Conservation (phyloP, 2,329 filamentous ascomycete genomes). For the Aspergillus sp. region DNA sequence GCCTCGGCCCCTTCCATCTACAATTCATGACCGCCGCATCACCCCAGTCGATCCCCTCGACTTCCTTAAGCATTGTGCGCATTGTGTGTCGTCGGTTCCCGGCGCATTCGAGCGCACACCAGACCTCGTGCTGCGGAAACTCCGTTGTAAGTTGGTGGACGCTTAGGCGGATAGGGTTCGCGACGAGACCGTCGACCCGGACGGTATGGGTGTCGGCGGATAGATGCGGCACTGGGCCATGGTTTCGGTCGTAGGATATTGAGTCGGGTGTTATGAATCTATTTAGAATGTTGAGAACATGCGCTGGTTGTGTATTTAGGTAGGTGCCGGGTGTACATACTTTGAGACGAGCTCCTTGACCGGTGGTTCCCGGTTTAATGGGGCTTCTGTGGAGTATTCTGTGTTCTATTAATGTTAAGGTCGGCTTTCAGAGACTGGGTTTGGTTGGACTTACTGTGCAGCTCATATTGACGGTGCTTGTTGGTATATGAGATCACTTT, state of each 20-base stretch:
- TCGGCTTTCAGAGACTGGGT: neutral
- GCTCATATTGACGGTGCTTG: neutral
- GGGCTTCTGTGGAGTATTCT: constrained; percentile 26
- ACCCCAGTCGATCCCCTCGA: constrained; percentile 60
- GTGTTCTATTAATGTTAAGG: constrained; percentile 7
- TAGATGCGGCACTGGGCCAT: constrained; percentile 54
- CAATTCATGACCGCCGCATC: constrained; percentile 63
- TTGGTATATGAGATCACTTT: neutral
- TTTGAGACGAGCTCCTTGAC: constrained; percentile 29
- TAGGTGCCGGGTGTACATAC: constrained; percentile 14
- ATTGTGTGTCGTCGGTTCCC: constrained; percentile 62
- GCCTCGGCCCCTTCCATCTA: constrained; percentile 54
- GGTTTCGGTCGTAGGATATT: constrained; percentile 58
- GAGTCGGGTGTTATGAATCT: constrained; percentile 55
- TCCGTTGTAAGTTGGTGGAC: constrained; percentile 47
- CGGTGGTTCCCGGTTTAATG: constrained; percentile 34
- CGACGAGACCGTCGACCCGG: constrained; percentile 51
- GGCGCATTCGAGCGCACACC: constrained; percentile 60
- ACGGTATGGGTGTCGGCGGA: constrained; percentile 44
- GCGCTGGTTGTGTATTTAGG: neutral
- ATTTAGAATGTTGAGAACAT: neutral
- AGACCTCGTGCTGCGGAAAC: constrained; percentile 55
- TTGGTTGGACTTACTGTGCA: neutral
- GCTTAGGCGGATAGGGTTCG: constrained; percentile 45
- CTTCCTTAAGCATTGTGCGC: constrained; percentile 59